Base-by-base conservation (phyloP, 2,329 filamentous ascomycete genomes). In the Pseudocercospora musae region DNA sequence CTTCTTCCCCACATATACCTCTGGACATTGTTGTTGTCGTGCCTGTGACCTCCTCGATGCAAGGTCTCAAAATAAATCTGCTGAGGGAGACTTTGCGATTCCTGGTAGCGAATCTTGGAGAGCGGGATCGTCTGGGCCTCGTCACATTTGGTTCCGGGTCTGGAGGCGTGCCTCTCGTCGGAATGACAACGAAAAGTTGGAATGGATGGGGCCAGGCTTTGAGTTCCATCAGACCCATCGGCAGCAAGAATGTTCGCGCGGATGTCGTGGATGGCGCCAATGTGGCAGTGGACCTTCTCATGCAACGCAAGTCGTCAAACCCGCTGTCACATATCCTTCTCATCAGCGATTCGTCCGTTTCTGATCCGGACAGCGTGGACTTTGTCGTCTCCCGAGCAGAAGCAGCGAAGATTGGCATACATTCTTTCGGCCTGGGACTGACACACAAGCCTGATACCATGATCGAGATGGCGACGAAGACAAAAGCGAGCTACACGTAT, bases 381-480 rank as follows among this genome's bases (percentile, higher is more conserved):
- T 99, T 99, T 76, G 95, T 99, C 11, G 91, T 98, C 42, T 97
- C 95, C 13, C 85, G 95, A 70, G 95, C 95, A 5, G 95, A 99
- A 80, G 95, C 95, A 60, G 95, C 95, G 67, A 99, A 99, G 89
- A 95, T 99, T 70, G 88, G 91, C 11, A 96, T 99, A 59, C 92
- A 98, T 77, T 97, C 95, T 0, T 99, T 99, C 71, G 95, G 95
- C 33, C 84, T 99, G 18, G 95, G 95, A 57, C 87, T 97, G 81
- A 98, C 94, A 0, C 95, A 99, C 78, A 98, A 98, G 78, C 95
- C 95, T 4, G 95, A 99, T 74, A 97, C 93, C 0, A 96, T 99
- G 92, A 96, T 99, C 66, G 94, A 98, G 78, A 81, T 99, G 11
- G 98, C 95, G 0, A 95, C 91, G 6, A 86, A 92, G 64, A 99